A percentile compares a stretch with the other conserved stretches of the same genome.
These are phyloP conservation scores for Candida labiduridarum DNA, from an alignment of 1,139 yeast genomes.

Conservation along the genomic window DNA sequence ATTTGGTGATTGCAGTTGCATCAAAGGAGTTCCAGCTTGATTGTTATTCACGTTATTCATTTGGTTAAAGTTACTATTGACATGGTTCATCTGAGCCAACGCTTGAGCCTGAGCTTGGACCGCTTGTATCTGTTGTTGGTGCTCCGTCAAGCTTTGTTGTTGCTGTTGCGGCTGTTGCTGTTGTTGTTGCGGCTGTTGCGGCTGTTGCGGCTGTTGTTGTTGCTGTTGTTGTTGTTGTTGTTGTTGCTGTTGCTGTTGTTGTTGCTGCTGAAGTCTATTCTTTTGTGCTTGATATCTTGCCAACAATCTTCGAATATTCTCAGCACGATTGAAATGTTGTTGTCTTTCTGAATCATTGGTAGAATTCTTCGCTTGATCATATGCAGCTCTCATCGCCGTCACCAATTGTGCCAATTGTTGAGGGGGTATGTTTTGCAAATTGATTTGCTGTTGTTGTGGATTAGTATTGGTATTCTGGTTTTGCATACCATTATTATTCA, in stretches of 20 bases:
- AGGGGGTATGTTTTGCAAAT: conserved; percentile 41
- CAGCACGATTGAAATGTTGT: conserved; percentile 68
- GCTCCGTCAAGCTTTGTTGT: conserved; percentile 10
- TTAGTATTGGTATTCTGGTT: conserved; percentile 10
- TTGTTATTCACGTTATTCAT: not conserved
- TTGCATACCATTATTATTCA: conserved; percentile 10
- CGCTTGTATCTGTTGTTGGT: conserved; percentile 14
- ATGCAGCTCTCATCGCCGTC: conserved; percentile 58
- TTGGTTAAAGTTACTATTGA: not conserved
- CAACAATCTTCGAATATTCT: conserved; percentile 57
- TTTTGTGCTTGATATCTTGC: conserved; percentile 47
- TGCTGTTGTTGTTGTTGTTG: conserved; percentile 12
- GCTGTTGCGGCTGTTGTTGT: conserved; percentile 2
- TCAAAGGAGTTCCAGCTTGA: conserved; percentile 12
- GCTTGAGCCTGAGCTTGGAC: conserved; percentile 16
- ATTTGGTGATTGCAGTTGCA: conserved; percentile 13
- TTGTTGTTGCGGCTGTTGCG: conserved; percentile 4
- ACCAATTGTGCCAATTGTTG: conserved; percentile 65
- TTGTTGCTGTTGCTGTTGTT: conserved; percentile 16
- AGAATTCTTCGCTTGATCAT: conserved; percentile 60
- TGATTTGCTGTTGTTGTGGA: conserved; percentile 10
- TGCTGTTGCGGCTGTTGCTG: conserved; percentile 11
- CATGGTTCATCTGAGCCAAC: conserved; percentile 12
- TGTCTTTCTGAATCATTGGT: conserved; percentile 66
- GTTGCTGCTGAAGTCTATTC: conserved; percentile 21